Conservation (phyloP, 306 rosid genomes). For the Trifolium repens region DNA sequence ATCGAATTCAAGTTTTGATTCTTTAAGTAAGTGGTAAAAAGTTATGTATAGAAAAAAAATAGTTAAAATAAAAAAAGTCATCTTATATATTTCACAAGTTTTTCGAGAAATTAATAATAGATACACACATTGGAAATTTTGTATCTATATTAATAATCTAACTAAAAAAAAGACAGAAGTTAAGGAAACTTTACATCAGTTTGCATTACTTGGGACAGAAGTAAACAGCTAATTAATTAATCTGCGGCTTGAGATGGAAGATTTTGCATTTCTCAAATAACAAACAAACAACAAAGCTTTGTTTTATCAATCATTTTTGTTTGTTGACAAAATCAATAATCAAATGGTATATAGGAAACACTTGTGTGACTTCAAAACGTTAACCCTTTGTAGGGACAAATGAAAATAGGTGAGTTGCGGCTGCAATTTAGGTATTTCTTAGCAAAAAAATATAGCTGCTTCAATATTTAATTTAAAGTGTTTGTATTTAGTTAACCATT, state of each 20-base stretch:
- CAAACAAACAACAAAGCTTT: background rate
- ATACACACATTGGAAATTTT: too few relatives aligned
- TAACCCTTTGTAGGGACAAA: background rate
- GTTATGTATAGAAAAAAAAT: too few relatives aligned
- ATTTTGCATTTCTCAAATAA: background rate
- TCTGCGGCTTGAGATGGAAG: conserved; percentile 24
- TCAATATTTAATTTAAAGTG: background rate
- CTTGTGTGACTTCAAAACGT: background rate
- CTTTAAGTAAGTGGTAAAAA: too few relatives aligned
- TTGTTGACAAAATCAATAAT: background rate
- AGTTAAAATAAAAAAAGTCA: too few relatives aligned
- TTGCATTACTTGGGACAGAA: conserved; percentile 46
- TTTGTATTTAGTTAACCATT: too few relatives aligned
- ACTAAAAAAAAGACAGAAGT: too few relatives aligned
- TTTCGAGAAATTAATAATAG: too few relatives aligned
- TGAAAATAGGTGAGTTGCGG: background rate
- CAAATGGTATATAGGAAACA: background rate
- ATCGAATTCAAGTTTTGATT: too few relatives aligned
- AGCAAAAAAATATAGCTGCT: background rate
- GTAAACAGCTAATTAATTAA: conserved; percentile 42
- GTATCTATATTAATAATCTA: too few relatives aligned
- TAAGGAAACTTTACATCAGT: conserved; percentile 19
- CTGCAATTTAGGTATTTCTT: background rate
- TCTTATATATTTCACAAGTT: too few relatives aligned
- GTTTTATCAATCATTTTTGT: background rate